Percentiles rank a stretch among this genome's conserved stretches.
These are phyloP conservation scores for Rhizophagus clarus DNA, from an alignment of 192 early-diverging fungal genomes.

Conservation along the genomic window DNA sequence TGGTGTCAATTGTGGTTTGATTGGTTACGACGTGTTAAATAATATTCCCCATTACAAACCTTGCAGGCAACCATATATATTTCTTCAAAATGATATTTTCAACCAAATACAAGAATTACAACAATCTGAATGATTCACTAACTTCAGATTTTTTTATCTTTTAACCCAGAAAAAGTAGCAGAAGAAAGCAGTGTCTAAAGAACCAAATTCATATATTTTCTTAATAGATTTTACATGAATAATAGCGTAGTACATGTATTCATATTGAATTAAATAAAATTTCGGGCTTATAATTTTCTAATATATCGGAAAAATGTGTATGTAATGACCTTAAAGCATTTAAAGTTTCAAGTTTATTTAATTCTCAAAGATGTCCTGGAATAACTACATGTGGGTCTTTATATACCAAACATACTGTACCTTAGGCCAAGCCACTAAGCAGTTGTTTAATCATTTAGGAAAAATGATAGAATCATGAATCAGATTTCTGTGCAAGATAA, in stretches of 20 bases:
- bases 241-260: constrained; percentile 13
- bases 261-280: constrained; percentile 25
- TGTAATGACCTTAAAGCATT: constrained; percentile 22
- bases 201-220: no score
- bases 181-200: neutral
- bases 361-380: no score
- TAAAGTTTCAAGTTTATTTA: constrained; percentile 26
- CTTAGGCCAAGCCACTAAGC: no score
- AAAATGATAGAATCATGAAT: no score
- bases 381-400: no score
- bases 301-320: constrained; percentile 21
- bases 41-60: constrained; percentile 19
- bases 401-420: no score
- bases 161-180: neutral
- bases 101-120: neutral
- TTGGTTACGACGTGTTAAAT: constrained; percentile 13
- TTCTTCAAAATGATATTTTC: constrained; percentile 24
- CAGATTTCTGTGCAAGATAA: no score
- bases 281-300: constrained; percentile 16
- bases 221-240: constrained; percentile 19
- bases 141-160: neutral
- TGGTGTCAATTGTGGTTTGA: constrained; percentile 1
- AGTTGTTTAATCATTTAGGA: no score
- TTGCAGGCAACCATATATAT: constrained; percentile 10
- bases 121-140: neutral